Evolutionary conservation across 805 yeast genomes (phyloP).

Genomic region (Lipomyces spencermartinsiae): DNA sequence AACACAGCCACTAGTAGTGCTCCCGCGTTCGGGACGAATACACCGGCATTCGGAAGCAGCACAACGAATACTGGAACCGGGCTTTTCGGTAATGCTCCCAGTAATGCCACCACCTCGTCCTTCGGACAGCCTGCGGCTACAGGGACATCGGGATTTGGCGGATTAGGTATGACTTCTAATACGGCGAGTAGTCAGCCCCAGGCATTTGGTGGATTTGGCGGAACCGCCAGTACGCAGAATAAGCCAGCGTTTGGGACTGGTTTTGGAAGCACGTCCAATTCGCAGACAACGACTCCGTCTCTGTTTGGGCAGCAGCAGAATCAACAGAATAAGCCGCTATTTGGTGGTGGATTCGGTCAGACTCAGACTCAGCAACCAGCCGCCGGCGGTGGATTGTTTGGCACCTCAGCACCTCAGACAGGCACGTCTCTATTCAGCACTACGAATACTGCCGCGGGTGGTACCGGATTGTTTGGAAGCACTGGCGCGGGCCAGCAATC

Average conservation of each 20-base stretch:
- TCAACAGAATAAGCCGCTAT: slow-evolving; percentile 26
- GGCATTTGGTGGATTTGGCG: slow-evolving; percentile 42
- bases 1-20: slow-evolving; percentile 36
- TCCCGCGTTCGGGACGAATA: slow-evolving; percentile 40
- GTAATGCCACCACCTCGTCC: slow-evolving; percentile 16
- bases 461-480: slow-evolving; percentile 39
- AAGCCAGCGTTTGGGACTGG: slow-evolving; percentile 40
- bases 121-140: slow-evolving; percentile 31
- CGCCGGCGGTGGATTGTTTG: slow-evolving; percentile 50
- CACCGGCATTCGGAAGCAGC: slow-evolving; percentile 51
- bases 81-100: slow-evolving; percentile 26
- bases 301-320: slow-evolving; percentile 37
- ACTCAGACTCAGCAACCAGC: slow-evolving; percentile 22
- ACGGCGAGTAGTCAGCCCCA: slow-evolving; percentile 34
- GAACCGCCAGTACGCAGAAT: slow-evolving; percentile 32
- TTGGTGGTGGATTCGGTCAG: slow-evolving; percentile 34
- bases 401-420: slow-evolving; percentile 40
- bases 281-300: slow-evolving; percentile 34
- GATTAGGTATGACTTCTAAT: slow-evolving; percentile 50
- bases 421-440: slow-evolving; percentile 42
- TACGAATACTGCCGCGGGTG: slow-evolving; percentile 39
- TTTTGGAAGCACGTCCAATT: slow-evolving; percentile 45
- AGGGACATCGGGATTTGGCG: slow-evolving; percentile 37
- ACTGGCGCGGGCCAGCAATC: slow-evolving; percentile 27
- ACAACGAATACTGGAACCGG: slow-evolving; percentile 37